phyloP scores from a whole-genome alignment of 1,284 basidiomycete species.

The Leucoagaricus sp. region DNA sequence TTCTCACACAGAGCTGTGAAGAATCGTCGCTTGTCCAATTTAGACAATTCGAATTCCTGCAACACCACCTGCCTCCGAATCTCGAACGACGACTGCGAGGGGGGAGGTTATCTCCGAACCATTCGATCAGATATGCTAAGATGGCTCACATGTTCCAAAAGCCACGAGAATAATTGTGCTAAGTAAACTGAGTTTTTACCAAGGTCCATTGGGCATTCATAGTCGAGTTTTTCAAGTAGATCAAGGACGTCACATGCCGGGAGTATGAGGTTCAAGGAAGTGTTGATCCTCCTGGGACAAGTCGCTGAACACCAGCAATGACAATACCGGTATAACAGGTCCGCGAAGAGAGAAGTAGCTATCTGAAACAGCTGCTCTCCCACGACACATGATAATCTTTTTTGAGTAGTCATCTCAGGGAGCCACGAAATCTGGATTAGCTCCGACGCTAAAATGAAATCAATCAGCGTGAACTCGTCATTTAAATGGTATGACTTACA shows the following conservation, averaged over 20 bases:
- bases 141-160: slow-evolving; percentile 5
- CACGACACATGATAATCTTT: background rate
- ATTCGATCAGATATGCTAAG: background rate
- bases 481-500: background rate
- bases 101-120: background rate
- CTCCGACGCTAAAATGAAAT: background rate
- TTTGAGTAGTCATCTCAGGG: background rate
- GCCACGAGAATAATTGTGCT: background rate
- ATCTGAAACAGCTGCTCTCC: background rate
- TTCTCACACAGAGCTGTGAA: slow-evolving; percentile 4
- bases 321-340: background rate
- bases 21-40: background rate
- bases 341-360: background rate
- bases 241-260: background rate
- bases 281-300: background rate
- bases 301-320: slow-evolving; percentile 3
- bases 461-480: background rate
- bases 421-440: background rate
- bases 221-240: background rate
- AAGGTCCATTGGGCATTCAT: background rate
- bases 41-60: background rate
- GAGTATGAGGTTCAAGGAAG: background rate
- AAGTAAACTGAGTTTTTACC: background rate
- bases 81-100: background rate
- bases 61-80: background rate